phyloP scores from a whole-genome alignment of 163 green algal species.

The Chloromonas sp. region DNA sequence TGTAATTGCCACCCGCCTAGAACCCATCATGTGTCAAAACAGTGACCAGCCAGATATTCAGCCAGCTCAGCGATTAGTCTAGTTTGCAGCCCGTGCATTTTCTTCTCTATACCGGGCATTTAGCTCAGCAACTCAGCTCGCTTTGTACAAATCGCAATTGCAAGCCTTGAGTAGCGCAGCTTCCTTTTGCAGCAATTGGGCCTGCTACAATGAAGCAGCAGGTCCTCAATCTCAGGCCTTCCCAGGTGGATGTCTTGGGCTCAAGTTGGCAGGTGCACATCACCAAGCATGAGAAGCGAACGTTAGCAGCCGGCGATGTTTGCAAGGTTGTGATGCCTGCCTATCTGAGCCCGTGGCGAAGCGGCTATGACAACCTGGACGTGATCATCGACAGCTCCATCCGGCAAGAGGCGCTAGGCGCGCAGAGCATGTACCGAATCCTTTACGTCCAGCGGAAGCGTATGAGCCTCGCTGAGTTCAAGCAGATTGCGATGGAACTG shows the following conservation, averaged over 20 bases:
- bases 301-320: slow-evolving; percentile 10
- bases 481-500: background rate
- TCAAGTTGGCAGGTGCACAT: slow-evolving; percentile 47
- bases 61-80: too few species aligned
- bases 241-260: slow-evolving; percentile 31
- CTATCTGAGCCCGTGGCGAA: slow-evolving; percentile 49
- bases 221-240: slow-evolving; percentile 42
- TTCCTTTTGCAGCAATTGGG: background rate
- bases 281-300: slow-evolving; percentile 36
- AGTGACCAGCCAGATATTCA: too few species aligned
- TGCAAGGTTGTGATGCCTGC: slow-evolving; percentile 57
- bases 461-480: slow-evolving; percentile 20
- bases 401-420: slow-evolving; percentile 51
- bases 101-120: too few species aligned
- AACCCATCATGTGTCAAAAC: too few species aligned
- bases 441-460: slow-evolving; percentile 54
- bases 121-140: too few species aligned
- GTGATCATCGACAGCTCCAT: slow-evolving; percentile 49
- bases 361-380: slow-evolving; percentile 35
- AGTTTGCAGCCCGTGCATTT: too few species aligned
- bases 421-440: slow-evolving; percentile 50
- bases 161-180: background rate
- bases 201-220: background rate
- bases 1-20: too few species aligned
- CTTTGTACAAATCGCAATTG: too few species aligned